phyloP scores from a whole-genome alignment of 441 rosid species.

The Dalechampia spathulata region DNA sequence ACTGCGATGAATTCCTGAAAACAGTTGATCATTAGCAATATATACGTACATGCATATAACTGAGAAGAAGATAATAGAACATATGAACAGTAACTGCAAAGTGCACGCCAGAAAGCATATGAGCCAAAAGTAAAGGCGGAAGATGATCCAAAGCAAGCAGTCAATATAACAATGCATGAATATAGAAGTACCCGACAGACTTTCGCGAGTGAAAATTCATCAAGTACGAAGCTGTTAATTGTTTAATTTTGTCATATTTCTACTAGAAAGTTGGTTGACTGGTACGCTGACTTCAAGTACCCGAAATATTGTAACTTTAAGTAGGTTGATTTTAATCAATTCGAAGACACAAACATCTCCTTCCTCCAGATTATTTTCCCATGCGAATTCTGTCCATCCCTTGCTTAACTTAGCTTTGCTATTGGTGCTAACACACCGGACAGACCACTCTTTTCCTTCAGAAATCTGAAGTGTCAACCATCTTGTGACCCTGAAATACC shows the following conservation, averaged over 20 bases:
- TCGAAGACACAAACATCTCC: conserved; percentile 46
- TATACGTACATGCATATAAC: not conserved
- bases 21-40: not conserved
- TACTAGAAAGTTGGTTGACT: not conserved
- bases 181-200: conserved; percentile 4
- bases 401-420: conserved; percentile 24
- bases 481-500: conserved; percentile 22
- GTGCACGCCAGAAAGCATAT: not conserved
- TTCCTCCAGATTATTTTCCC: conserved; percentile 32
- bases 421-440: conserved; percentile 15
- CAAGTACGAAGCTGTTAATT: not conserved
- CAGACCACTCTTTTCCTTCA: conserved; percentile 31
- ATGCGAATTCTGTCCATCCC: conserved; percentile 38
- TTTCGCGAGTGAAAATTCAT: not conserved
- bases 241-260: not conserved
- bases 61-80: too few relatives aligned
- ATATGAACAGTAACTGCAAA: too few relatives aligned
- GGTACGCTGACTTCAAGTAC: conserved; percentile 18
- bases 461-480: conserved; percentile 28
- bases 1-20: not conserved
- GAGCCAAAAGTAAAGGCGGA: not conserved
- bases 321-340: conserved; percentile 23
- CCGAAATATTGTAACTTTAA: conserved; percentile 39
- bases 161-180: not conserved
- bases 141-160: not conserved